Conservation (phyloP, 441 rosid genomes). For the Eruca vesicaria region DNA sequence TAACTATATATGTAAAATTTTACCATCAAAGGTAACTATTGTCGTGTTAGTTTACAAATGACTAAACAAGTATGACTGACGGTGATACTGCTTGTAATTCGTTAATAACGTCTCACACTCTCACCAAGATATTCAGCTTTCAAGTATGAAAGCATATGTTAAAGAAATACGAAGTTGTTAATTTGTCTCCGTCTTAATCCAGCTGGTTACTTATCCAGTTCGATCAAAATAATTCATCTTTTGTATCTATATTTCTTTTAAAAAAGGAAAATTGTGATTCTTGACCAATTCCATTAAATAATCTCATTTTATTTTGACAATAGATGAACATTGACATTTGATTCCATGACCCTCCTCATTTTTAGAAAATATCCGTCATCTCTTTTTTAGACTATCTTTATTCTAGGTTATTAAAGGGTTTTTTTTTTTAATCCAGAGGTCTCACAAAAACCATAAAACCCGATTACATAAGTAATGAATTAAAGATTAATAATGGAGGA, state of each 20-base stretch:
- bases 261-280: not conserved
- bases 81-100: slow-evolving; percentile 24
- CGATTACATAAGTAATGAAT: too few relatives aligned
- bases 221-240: not conserved
- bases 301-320: not conserved
- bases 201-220: slow-evolving; percentile 33
- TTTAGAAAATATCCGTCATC: not conserved
- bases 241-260: not conserved
- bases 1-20: not conserved
- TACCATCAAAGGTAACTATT: slow-evolving; percentile 18
- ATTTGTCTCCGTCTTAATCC: slow-evolving; percentile 27
- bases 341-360: slow-evolving; percentile 3
- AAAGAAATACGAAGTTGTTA: slow-evolving; percentile 28
- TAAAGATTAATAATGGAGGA: too few relatives aligned
- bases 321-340: slow-evolving; percentile 11
- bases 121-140: slow-evolving; percentile 26
- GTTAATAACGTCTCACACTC: slow-evolving; percentile 26
- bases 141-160: not conserved
- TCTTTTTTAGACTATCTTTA: too few relatives aligned
- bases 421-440: too few relatives aligned
- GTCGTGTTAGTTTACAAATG: slow-evolving; percentile 10
- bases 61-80: slow-evolving; percentile 19
- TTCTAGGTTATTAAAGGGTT: too few relatives aligned
- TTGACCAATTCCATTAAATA: slow-evolving; percentile 6
- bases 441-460: too few relatives aligned